Conservation (phyloP, 306 rosid genomes). For the Hippophae rhamnoides region DNA sequence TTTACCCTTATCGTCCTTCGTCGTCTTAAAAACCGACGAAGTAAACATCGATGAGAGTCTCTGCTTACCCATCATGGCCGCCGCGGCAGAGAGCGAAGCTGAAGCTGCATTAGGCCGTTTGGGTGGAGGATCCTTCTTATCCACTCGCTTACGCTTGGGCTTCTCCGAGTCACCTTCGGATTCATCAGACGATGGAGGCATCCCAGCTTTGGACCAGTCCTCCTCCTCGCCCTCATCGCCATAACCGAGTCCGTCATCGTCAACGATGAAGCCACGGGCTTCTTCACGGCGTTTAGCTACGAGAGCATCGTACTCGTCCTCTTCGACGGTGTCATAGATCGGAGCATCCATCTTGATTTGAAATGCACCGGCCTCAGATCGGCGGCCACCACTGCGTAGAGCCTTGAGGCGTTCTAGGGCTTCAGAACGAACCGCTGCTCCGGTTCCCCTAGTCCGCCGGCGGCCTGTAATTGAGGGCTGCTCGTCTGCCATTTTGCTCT, state of each 20-base stretch:
- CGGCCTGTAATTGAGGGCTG: conserved; percentile 30
- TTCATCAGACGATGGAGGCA: conserved; percentile 45
- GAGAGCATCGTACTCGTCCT: conserved; percentile 75
- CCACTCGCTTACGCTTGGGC: conserved; percentile 51
- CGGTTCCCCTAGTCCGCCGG: conserved; percentile 52
- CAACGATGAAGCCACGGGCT: conserved; percentile 55
- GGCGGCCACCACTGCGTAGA: conserved; percentile 47
- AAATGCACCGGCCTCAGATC: conserved; percentile 45
- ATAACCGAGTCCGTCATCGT: conserved; percentile 78
- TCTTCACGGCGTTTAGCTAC: conserved; percentile 83
- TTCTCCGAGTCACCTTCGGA: conserved; percentile 53
- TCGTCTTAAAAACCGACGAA: conserved; percentile 53
- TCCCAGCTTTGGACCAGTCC: conserved; percentile 79
- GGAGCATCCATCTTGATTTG: conserved; percentile 72
- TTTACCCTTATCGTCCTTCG: conserved; percentile 48
- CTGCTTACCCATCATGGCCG: conserved; percentile 75
- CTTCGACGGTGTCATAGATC: conserved; percentile 57
- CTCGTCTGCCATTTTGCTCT: conserved; percentile 51
- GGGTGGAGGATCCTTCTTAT: conserved; percentile 46
- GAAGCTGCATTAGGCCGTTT: conserved; percentile 53
- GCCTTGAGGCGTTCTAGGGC: conserved; percentile 76
- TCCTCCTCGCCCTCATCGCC: conserved; percentile 91
- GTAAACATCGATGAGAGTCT: conserved; percentile 86
- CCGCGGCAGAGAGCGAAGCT: conserved; percentile 74
- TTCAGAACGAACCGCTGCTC: conserved; percentile 37